These are phyloP conservation scores for Hansfordia pulvinata DNA, from an alignment of 2,329 filamentous ascomycete species.

Conservation along the genomic window DNA sequence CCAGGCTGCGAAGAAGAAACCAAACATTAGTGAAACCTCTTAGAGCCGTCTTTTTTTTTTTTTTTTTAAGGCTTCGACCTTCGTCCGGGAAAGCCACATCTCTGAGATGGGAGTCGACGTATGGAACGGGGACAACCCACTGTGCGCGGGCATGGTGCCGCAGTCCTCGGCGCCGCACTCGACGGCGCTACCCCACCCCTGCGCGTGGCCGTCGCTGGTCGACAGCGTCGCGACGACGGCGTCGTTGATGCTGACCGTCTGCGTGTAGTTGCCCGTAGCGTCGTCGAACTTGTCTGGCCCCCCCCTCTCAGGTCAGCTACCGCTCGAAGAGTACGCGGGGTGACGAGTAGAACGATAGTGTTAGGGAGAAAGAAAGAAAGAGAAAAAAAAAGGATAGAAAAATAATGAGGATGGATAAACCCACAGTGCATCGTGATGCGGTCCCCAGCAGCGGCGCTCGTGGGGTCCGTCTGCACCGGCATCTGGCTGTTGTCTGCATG, in stretches of 20 bases:
- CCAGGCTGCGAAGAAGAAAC: slow-evolving; percentile 14
- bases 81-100: too few species aligned
- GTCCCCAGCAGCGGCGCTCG: slow-evolving; percentile 12
- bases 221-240: slow-evolving; percentile 6
- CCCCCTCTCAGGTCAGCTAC: too few species aligned
- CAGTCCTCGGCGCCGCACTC: slow-evolving; percentile 23
- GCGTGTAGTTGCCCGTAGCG: slow-evolving; percentile 7
- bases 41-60: neutral
- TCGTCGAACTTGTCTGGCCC: slow-evolving; percentile 8
- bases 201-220: slow-evolving; percentile 6
- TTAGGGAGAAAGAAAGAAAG: too few species aligned
- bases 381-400: too few species aligned
- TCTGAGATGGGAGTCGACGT: too few species aligned
- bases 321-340: too few species aligned
- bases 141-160: slow-evolving; percentile 23
- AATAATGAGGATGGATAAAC: too few species aligned
- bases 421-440: slow-evolving; percentile 25
- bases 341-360: too few species aligned
- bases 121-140: slow-evolving; percentile 9
- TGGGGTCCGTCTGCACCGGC: slow-evolving; percentile 17
- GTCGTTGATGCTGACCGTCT: slow-evolving; percentile 7
- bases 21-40: neutral
- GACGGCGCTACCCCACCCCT: slow-evolving; percentile 9
- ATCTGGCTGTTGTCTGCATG: slow-evolving; percentile 14
- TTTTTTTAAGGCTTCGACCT: too few species aligned